Percentiles rank a stretch among this genome's conserved stretches.
These are phyloP conservation scores for Acorus calamus DNA, from an alignment of 106 monocot species.

Conservation along the genomic window DNA sequence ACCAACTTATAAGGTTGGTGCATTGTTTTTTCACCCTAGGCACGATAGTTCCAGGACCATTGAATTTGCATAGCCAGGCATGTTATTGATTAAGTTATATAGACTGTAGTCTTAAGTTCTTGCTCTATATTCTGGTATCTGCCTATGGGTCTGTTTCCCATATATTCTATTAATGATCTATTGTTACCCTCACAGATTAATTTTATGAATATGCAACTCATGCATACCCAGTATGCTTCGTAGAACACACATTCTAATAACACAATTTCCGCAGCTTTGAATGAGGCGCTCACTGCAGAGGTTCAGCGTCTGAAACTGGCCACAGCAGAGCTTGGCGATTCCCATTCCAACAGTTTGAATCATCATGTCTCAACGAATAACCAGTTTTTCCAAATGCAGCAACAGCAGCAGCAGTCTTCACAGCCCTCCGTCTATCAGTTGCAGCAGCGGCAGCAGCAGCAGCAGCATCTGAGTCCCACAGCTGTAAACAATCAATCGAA, in stretches of 20 bases:
- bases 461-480: constrained; percentile 16
- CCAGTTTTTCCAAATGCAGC: constrained; percentile 51
- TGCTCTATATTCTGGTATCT: too few relatives aligned
- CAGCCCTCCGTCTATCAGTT: constrained; percentile 5
- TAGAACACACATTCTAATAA: too few relatives aligned
- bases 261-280: constrained; percentile 31
- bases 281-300: constrained; percentile 62
- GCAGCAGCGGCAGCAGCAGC: constrained; percentile 27
- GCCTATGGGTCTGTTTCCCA: too few relatives aligned
- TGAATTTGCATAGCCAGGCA: too few relatives aligned
- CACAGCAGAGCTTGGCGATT: constrained; percentile 37
- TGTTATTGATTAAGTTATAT: too few relatives aligned
- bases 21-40: too few relatives aligned
- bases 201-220: not conserved
- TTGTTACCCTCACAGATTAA: too few relatives aligned
- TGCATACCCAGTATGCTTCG: not conserved
- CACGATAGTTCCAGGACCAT: too few relatives aligned
- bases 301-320: constrained; percentile 77
- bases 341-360: constrained; percentile 34
- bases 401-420: constrained; percentile 22
- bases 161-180: too few relatives aligned
- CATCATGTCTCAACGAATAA: constrained; percentile 47
- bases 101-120: too few relatives aligned
- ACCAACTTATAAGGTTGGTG: too few relatives aligned
- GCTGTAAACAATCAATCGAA: constrained; percentile 13